phyloP scores from a whole-genome alignment of 2,329 filamentous ascomycete genomes.

The Colletotrichum godetiae region DNA sequence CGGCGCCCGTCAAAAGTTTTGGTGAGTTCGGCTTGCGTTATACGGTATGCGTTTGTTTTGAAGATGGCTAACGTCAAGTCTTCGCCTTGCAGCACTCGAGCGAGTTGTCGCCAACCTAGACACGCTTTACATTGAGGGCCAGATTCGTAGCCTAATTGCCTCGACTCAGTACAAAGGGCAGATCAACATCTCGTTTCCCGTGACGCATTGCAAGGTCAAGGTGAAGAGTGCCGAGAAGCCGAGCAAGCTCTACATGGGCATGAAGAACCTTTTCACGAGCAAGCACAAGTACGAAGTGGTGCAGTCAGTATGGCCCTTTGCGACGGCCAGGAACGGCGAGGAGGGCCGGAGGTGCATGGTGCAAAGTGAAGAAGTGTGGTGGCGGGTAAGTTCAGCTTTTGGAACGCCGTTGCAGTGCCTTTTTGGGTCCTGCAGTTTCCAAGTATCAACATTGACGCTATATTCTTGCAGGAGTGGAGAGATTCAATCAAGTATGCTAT shows the following conservation, averaged over 20 bases:
- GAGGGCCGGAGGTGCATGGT: conserved; percentile 58
- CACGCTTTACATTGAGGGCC: conserved; percentile 64
- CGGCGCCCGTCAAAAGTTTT: conserved; percentile 59
- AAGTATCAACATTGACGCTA: background rate
- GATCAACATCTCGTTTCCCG: conserved; percentile 60
- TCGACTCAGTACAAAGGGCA: conserved; percentile 61
- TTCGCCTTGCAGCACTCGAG: conserved; percentile 49
- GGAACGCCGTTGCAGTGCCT: background rate
- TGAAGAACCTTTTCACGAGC: conserved; percentile 63
- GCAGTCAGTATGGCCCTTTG: conserved; percentile 69
- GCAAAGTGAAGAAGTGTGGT: conserved; percentile 69
- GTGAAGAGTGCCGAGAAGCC: conserved; percentile 64
- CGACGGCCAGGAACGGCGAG: conserved; percentile 58
- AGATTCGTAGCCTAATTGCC: conserved; percentile 62
- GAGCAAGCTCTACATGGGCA: conserved; percentile 64
- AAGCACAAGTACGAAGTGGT: conserved; percentile 67
- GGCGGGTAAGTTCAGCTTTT: conserved; percentile 45
- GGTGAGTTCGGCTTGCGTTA: conserved; percentile 17
- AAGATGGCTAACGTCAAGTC: background rate
- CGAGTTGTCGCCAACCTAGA: conserved; percentile 66
- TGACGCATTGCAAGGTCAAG: conserved; percentile 60
- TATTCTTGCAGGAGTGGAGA: conserved; percentile 53
- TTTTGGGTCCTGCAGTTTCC: background rate
- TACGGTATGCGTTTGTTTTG: background rate
- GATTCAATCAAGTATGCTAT: conserved; percentile 44